Evolutionary conservation across 2,329 filamentous ascomycete species (phyloP).

Genomic region (Pezicula rhizophila): DNA sequence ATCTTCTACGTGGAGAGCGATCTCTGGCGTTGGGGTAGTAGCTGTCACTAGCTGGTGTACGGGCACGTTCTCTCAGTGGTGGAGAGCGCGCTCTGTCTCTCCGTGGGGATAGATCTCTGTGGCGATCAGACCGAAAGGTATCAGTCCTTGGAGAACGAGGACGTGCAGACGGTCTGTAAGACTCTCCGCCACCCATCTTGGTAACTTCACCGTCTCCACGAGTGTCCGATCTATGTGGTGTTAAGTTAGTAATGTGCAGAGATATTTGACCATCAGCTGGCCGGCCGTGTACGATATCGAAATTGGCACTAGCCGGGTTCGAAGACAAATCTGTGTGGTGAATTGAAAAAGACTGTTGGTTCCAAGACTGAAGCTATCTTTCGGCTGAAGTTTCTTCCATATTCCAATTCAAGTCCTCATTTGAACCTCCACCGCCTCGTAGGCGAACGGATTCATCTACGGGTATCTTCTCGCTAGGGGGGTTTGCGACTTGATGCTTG

Average conservation of each 20-base stretch:
- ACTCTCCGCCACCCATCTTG: slow-evolving; percentile 27
- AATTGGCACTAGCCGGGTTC: no score
- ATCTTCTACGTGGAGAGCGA: slow-evolving; percentile 8
- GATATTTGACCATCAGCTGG: not conserved
- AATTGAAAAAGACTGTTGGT: no score
- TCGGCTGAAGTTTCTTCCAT: no score
- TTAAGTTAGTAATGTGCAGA: not conserved
- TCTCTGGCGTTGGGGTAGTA: slow-evolving; percentile 6
- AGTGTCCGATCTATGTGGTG: not conserved
- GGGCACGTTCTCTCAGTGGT: slow-evolving; percentile 4
- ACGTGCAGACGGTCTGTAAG: slow-evolving; percentile 24
- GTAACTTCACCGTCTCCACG: slow-evolving; percentile 28
- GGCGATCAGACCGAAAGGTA: slow-evolving; percentile 19
- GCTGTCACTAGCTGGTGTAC: slow-evolving; percentile 12
- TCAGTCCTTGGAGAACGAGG: slow-evolving; percentile 23
- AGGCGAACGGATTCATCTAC: no score
- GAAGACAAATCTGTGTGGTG: no score
- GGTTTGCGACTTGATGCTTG: no score
- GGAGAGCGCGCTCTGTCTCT: slow-evolving; percentile 19
- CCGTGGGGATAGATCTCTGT: slow-evolving; percentile 9
- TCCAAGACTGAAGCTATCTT: no score
- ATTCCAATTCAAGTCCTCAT: no score
- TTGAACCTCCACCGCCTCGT: no score
- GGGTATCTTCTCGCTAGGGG: no score
- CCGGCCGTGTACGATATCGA: not conserved